These are phyloP conservation scores for Amylocarpus encephaloides DNA, from an alignment of 2,329 filamentous ascomycete genomes.

Conservation along the genomic window DNA sequence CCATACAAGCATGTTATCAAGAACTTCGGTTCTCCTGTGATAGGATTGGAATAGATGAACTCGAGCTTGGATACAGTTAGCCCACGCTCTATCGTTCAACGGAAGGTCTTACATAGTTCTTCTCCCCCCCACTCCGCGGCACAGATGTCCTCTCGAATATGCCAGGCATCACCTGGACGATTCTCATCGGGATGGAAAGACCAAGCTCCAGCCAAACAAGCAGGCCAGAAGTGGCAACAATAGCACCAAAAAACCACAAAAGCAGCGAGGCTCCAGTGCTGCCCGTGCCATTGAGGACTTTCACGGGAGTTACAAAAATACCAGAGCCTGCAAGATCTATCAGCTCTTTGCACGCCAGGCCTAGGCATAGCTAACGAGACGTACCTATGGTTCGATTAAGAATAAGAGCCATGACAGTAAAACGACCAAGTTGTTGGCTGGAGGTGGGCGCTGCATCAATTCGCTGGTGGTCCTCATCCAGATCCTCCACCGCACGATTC, in stretches of 20 bases:
- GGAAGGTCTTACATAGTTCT: conserved; percentile 37
- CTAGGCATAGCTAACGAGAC: background rate
- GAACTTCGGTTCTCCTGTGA: conserved; percentile 32
- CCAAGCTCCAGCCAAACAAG: conserved; percentile 39
- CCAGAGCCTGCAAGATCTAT: conserved; percentile 7
- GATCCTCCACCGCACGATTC: background rate
- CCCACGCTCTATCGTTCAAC: background rate
- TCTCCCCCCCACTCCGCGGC: conserved; percentile 41
- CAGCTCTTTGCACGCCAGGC: background rate
- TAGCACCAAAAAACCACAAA: conserved; percentile 12
- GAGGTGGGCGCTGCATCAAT: conserved; percentile 4
- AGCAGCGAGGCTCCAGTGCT: conserved; percentile 12
- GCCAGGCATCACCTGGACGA: conserved; percentile 11
- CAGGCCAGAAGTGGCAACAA: conserved; percentile 10
- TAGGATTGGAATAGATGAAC: conserved; percentile 31
- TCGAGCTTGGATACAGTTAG: conserved; percentile 24
- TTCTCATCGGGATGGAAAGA: conserved; percentile 38
- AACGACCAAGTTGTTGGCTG: conserved; percentile 2
- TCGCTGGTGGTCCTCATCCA: conserved; percentile 2
- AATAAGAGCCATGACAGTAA: conserved; percentile 11
- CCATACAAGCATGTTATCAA: conserved; percentile 41
- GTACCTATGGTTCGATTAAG: conserved; percentile 10
- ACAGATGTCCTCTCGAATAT: conserved; percentile 26
- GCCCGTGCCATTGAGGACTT: conserved; percentile 7
- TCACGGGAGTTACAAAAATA: conserved; percentile 11